Conservation (phyloP, 2,329 filamentous ascomycete species). For the Colletotrichum sp. region DNA sequence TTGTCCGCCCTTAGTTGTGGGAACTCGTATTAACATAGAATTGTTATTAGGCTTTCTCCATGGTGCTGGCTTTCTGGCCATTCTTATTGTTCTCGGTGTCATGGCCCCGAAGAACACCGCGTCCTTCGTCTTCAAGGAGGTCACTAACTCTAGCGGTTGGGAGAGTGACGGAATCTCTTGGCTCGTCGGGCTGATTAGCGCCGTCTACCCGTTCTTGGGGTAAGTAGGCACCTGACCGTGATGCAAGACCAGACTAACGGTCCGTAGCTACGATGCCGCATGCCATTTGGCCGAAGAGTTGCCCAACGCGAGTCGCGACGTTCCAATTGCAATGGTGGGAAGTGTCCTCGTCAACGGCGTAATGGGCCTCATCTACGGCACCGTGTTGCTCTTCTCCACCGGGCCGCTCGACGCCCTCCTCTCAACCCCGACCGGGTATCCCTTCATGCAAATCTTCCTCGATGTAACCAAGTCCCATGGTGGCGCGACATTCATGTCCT, state of each 20-base stretch:
- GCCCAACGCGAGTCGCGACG: conserved; percentile 34
- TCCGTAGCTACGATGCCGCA: conserved; percentile 35
- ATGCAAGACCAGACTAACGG: neutral
- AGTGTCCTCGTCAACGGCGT: conserved; percentile 46
- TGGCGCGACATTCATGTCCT: conserved; percentile 31
- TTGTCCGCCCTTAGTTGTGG: neutral
- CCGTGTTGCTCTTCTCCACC: conserved; percentile 48
- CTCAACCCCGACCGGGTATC: conserved; percentile 43
- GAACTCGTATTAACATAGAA: neutral
- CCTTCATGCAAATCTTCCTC: conserved; percentile 45
- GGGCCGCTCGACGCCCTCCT: conserved; percentile 43
- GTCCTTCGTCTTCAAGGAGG: conserved; percentile 34
- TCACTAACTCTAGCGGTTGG: conserved; percentile 37
- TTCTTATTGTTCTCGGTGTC: conserved; percentile 32
- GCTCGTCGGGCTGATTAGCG: conserved; percentile 35
- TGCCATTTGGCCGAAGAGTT: conserved; percentile 39
- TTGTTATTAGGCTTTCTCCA: conserved; percentile 28
- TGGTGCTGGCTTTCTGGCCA: conserved; percentile 28
- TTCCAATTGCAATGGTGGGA: conserved; percentile 37
- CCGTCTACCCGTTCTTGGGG: conserved; percentile 38
- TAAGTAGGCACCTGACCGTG: conserved; percentile 13
- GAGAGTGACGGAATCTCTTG: conserved; percentile 33
- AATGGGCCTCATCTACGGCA: conserved; percentile 45
- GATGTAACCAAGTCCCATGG: conserved; percentile 30
- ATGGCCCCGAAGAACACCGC: conserved; percentile 34